Evolutionary conservation across 2,329 filamentous ascomycete species (phyloP).

Genomic region (Aschersonia sp.): DNA sequence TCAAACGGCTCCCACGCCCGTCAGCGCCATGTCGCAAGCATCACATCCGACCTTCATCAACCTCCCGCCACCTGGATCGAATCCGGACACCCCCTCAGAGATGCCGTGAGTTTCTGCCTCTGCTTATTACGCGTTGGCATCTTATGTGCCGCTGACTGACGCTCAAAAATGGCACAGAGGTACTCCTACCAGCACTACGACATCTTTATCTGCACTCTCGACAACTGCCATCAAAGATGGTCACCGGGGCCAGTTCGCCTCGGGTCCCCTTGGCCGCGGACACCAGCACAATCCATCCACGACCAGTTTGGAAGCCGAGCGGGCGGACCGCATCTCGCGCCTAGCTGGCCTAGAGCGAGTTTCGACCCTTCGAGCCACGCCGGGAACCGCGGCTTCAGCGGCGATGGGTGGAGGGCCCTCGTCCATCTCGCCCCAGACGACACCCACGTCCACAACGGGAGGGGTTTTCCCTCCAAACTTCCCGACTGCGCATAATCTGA

Average conservation of each 20-base stretch:
- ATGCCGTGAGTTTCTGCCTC: slow-evolving; percentile 53
- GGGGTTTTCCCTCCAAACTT: slow-evolving; percentile 22
- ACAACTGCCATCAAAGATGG: slow-evolving; percentile 96
- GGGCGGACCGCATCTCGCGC: slow-evolving; percentile 88
- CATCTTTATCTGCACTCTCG: slow-evolving; percentile 79
- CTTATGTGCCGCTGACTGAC: neutral
- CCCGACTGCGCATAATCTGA: slow-evolving; percentile 25
- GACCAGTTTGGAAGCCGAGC: slow-evolving; percentile 76
- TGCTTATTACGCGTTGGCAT: neutral
- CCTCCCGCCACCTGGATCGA: slow-evolving; percentile 67
- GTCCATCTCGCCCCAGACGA: slow-evolving; percentile 33
- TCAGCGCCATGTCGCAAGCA: slow-evolving; percentile 21
- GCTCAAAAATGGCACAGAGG: slow-evolving; percentile 24
- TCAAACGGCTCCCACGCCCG: no score
- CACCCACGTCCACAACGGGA: slow-evolving; percentile 31
- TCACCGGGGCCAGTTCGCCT: slow-evolving; percentile 66
- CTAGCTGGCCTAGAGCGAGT: slow-evolving; percentile 84
- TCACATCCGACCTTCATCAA: slow-evolving; percentile 60
- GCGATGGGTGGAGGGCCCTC: slow-evolving; percentile 12
- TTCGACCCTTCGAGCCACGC: slow-evolving; percentile 50
- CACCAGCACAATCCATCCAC: slow-evolving; percentile 45
- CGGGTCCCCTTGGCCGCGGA: slow-evolving; percentile 33
- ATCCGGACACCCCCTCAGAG: slow-evolving; percentile 76
- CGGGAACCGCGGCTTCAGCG: slow-evolving; percentile 18
- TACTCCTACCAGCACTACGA: slow-evolving; percentile 85